phyloP scores from a whole-genome alignment of 805 yeast species.

The Cyberlindnera maclurae region DNA sequence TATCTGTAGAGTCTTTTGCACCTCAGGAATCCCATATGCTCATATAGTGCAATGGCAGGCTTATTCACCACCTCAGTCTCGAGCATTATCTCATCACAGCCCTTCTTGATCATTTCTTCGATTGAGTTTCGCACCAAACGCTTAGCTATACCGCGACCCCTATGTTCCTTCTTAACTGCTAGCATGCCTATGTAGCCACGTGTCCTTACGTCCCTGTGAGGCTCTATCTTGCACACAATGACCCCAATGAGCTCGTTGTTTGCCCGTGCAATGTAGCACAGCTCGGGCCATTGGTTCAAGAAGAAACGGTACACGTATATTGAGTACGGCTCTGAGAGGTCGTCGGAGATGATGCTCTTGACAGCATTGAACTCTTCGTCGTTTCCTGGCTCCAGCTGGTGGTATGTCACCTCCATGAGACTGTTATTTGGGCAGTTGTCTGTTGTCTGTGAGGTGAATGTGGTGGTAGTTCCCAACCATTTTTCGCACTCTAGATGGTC shows the following conservation, averaged over 20 bases:
- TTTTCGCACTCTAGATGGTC: too few species aligned
- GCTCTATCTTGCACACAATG: slow-evolving; percentile 73
- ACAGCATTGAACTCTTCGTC: slow-evolving; percentile 42
- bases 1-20: slow-evolving; percentile 76
- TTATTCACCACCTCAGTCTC: slow-evolving; percentile 84
- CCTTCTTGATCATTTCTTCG: slow-evolving; percentile 51
- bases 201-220: slow-evolving; percentile 62
- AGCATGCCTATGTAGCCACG: slow-evolving; percentile 97
- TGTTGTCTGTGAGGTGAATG: too few species aligned
- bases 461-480: too few species aligned
- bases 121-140: slow-evolving; percentile 56
- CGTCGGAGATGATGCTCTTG: slow-evolving; percentile 54
- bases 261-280: slow-evolving; percentile 59
- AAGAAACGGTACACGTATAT: slow-evolving; percentile 89
- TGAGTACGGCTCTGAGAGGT: slow-evolving; percentile 91
- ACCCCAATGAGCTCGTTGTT: slow-evolving; percentile 57
- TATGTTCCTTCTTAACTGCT: slow-evolving; percentile 63
- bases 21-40: slow-evolving; percentile 68
- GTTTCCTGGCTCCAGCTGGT: slow-evolving; percentile 18
- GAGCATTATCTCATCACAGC: slow-evolving; percentile 84
- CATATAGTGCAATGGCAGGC: slow-evolving; percentile 65
- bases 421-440: not conserved
- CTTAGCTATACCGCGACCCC: slow-evolving; percentile 83
- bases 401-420: slow-evolving; percentile 16
- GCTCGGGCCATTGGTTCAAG: slow-evolving; percentile 83